phyloP scores from a whole-genome alignment of 352 stramenopile genomes.

The Globisporangium irregulare region DNA sequence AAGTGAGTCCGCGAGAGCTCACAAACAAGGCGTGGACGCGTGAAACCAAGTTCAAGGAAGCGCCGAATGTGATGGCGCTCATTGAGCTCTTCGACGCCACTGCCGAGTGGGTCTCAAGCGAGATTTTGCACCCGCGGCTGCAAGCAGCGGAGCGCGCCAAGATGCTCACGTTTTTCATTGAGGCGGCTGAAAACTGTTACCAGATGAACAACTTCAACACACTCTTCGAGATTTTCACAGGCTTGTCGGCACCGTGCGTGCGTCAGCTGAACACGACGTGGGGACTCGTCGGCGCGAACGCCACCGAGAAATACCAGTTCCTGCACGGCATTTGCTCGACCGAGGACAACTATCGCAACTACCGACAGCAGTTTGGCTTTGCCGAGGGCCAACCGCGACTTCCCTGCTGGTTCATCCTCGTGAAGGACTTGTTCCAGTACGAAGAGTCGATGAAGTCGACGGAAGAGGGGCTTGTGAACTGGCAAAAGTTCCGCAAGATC shows the following conservation, averaged over 20 bases:
- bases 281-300: slow-evolving; percentile 57
- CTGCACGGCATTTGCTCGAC: slow-evolving; percentile 78
- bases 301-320: slow-evolving; percentile 79
- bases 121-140: slow-evolving; percentile 83
- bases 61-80: slow-evolving; percentile 76
- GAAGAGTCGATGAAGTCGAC: slow-evolving; percentile 85
- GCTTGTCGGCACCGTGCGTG: slow-evolving; percentile 76
- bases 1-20: slow-evolving; percentile 69
- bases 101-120: slow-evolving; percentile 84
- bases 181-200: slow-evolving; percentile 76
- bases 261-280: slow-evolving; percentile 83
- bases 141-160: slow-evolving; percentile 78
- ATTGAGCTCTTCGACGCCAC: slow-evolving; percentile 87
- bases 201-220: slow-evolving; percentile 90
- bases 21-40: slow-evolving; percentile 88
- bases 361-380: slow-evolving; percentile 76
- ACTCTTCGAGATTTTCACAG: slow-evolving; percentile 80
- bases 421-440: slow-evolving; percentile 87
- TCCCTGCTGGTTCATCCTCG: slow-evolving; percentile 83
- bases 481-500: slow-evolving; percentile 86
- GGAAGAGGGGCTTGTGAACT: slow-evolving; percentile 82
- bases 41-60: slow-evolving; percentile 76
- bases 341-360: slow-evolving; percentile 86
- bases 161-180: slow-evolving; percentile 83
- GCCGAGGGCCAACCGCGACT: slow-evolving; percentile 74